Conservation (phyloP, 192 early-diverging fungal species). For the Cetraspora pellucida region DNA sequence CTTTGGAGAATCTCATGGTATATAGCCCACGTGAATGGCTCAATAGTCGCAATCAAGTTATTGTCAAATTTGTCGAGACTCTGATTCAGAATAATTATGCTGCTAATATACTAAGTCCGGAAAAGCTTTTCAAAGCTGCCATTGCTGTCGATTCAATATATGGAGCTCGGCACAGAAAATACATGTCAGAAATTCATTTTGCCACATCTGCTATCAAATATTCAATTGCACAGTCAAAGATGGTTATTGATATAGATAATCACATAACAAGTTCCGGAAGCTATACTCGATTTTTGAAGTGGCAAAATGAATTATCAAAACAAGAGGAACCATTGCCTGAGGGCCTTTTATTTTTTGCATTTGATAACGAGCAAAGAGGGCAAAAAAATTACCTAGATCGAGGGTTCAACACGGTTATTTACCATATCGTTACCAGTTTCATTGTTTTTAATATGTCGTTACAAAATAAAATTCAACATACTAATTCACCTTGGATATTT, state of each 20-base stretch:
- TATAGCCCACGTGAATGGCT: conserved; percentile 18
- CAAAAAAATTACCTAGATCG: too few relatives aligned
- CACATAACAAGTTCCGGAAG: too few relatives aligned
- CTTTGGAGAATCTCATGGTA: conserved; percentile 7
- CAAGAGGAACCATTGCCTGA: too few relatives aligned
- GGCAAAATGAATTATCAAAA: too few relatives aligned
- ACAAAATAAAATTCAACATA: neutral
- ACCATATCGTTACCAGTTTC: too few relatives aligned
- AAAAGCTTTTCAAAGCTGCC: conserved; percentile 11
- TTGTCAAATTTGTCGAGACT: conserved; percentile 28
- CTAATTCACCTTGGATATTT: conserved; percentile 19
- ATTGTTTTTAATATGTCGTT: neutral
- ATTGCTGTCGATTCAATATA: conserved; percentile 19
- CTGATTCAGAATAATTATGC: conserved; percentile 10
- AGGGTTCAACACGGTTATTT: too few relatives aligned
- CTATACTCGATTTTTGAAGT: too few relatives aligned
- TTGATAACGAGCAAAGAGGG: too few relatives aligned
- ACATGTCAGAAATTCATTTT: conserved; percentile 27
- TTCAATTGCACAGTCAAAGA: conserved; percentile 11
- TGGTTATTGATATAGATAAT: conserved; percentile 5
- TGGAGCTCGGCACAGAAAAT: conserved; percentile 18
- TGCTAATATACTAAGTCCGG: neutral
- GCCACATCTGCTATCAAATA: conserved; percentile 11
- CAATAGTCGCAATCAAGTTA: conserved; percentile 10
- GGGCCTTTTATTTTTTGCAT: too few relatives aligned